A percentile compares a stretch with the other conserved stretches of the same genome.
Conservation (phyloP, 2,329 filamentous ascomycete genomes). For the Rhynchosporium secalis region DNA sequence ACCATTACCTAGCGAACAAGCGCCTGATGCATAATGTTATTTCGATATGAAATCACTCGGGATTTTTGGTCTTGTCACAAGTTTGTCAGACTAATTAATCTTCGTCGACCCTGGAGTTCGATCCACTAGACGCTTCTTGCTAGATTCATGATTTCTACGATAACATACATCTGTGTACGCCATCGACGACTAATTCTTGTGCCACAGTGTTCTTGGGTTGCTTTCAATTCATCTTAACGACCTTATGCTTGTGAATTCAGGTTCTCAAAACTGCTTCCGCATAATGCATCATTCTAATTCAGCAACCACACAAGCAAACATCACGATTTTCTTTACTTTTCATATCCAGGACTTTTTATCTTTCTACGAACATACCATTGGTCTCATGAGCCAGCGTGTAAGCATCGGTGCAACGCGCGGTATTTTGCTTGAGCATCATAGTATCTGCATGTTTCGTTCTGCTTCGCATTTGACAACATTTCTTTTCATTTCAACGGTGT, state of each 20-base stretch:
- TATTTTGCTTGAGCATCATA: slow-evolving; percentile 19
- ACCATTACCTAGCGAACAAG: neutral
- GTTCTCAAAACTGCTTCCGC: neutral
- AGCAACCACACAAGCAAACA: slow-evolving; percentile 8
- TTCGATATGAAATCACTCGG: neutral
- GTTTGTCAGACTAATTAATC: slow-evolving; percentile 14
- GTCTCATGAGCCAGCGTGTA: slow-evolving; percentile 19
- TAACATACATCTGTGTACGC: slow-evolving; percentile 24
- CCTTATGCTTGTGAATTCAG: neutral
- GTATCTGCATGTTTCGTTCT: slow-evolving; percentile 3
- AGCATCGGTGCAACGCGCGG: slow-evolving; percentile 22
- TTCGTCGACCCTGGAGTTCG: slow-evolving; percentile 21
- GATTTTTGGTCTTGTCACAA: neutral
- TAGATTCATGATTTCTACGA: slow-evolving; percentile 33
- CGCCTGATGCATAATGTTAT: slow-evolving; percentile 3
- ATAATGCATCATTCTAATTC: neutral
- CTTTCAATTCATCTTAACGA: slow-evolving; percentile 8
- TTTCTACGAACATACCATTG: slow-evolving; percentile 24
- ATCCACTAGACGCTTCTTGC: slow-evolving; percentile 24
- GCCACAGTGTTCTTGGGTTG: slow-evolving; percentile 12
- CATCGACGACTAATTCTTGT: slow-evolving; percentile 15
- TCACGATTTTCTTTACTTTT: slow-evolving; percentile 10
- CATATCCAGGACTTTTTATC: slow-evolving; percentile 16
- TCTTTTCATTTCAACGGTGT: slow-evolving; percentile 1
- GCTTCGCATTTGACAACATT: neutral